phyloP scores from a whole-genome alignment of 805 yeast species.

The Lipomyces orientalis region DNA sequence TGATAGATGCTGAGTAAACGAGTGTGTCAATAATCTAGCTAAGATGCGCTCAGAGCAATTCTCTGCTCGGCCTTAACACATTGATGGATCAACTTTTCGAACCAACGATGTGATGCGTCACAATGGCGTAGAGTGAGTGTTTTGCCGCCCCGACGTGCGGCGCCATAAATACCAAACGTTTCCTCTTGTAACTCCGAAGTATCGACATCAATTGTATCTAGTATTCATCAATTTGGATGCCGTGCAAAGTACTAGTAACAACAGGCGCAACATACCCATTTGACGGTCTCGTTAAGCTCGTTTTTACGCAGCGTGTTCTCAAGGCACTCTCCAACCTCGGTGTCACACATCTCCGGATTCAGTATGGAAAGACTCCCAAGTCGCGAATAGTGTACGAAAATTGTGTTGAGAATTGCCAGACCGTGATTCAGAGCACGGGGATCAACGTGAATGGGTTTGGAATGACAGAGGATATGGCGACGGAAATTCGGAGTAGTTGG shows the following conservation, averaged over 20 bases:
- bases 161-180: background rate
- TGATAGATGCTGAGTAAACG: background rate
- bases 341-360: constrained; percentile 56
- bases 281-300: constrained; percentile 56
- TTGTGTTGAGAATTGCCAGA: constrained; percentile 14
- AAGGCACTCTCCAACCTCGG: constrained; percentile 47
- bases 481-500: constrained; percentile 54
- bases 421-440: constrained; percentile 6
- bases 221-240: background rate
- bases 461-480: constrained; percentile 52
- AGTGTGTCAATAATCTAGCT: no score
- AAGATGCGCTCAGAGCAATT: no score
- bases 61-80: no score
- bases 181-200: background rate
- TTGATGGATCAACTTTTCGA: no score
- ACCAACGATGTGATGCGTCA: no score
- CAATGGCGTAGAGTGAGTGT: no score
- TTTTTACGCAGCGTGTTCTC: constrained; percentile 49
- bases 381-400: constrained; percentile 40
- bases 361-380: constrained; percentile 59
- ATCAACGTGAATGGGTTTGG: constrained; percentile 53
- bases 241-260: constrained; percentile 57
- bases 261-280: constrained; percentile 95
- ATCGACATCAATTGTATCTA: background rate
- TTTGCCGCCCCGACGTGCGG: no score